Base-by-base conservation (phyloP, 1,139 yeast genomes). In the Saccharomyces uvarum region DNA sequence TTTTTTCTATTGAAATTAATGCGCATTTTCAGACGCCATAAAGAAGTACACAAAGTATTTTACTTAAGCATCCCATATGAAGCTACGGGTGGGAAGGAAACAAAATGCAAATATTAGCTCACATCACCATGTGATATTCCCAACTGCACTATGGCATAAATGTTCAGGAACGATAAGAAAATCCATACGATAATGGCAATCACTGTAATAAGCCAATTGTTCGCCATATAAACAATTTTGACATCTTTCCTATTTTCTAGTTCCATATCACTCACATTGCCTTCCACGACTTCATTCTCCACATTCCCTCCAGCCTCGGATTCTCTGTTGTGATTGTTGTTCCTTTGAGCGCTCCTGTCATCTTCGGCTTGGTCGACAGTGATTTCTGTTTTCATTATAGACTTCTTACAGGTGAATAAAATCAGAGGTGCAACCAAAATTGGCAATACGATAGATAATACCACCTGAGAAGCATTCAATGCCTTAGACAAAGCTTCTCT, bases 371-470 rank as follows among this genome's bases (percentile, higher is more conserved):
- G 57, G 9, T 57, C 57, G 9, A 48, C 47, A 16, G 51, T 51
- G 63, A 75, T 66, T 57, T 75, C 76, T 5, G 81, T 79, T 53
- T 70, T 74, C 96, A 88, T 88, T 51, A 82, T 76, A 26, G 77
- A 73, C 63, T 79, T 82, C 46, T 74, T 75, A 59, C 87, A 81
- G 1, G 95, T 87, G 67, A 88, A 83, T 66, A 82, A 87, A 52
- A 88, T 81, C 67, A 88, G 74, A 3, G 95, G 95, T 1, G 91
- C 90, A 13, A 88, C 82, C 47, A 88, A 73, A 57, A 87, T 81
- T 2, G 95, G 95, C 56, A 88, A 74, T 50, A 86, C 74, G 53
- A 87, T 77, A 1, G 93, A 85, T 50, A 88, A 73, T 1, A 86
- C 82, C 32, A 88, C 89, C 69, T 88, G 95, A 0, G 90, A 82